These are phyloP conservation scores for Eimeria necatrix DNA, from an alignment of 169 alveolate genomes.

Conservation along the genomic window DNA sequence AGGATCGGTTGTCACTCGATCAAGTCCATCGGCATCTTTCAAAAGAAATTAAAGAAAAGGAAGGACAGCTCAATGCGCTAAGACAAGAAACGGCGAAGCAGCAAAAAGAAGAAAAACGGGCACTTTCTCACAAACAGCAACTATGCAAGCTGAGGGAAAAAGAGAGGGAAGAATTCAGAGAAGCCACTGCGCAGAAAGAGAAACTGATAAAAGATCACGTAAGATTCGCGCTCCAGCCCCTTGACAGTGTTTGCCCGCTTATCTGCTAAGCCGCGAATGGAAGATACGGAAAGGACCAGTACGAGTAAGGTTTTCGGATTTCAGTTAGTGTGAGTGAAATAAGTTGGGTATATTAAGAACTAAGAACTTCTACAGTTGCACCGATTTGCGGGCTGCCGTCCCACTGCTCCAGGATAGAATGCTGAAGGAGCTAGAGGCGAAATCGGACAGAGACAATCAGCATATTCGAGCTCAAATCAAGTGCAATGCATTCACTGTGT, in stretches of 20 bases:
- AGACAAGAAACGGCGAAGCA: background rate
- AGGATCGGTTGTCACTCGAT: slow-evolving; percentile 47
- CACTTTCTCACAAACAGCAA: slow-evolving; percentile 2
- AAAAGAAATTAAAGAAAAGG: background rate
- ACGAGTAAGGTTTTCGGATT: too few species aligned
- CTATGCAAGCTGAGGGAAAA: background rate
- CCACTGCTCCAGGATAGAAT: slow-evolving; percentile 21
- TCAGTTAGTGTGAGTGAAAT: too few species aligned
- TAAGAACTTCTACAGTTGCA: background rate
- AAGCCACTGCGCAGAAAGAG: background rate
- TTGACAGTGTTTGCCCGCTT: too few species aligned
- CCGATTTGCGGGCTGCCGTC: background rate
- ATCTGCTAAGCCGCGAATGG: too few species aligned
- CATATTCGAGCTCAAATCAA: slow-evolving; percentile 34
- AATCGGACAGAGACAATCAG: slow-evolving; percentile 43
- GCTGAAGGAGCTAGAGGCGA: slow-evolving; percentile 58
- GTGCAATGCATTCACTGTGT: slow-evolving; percentile 21
- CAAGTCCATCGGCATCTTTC: slow-evolving; percentile 30
- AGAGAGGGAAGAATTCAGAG: slow-evolving; percentile 64
- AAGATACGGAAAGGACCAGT: too few species aligned
- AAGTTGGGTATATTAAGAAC: too few species aligned
- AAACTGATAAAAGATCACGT: slow-evolving; percentile 55
- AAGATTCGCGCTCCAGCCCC: background rate
- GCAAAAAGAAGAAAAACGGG: slow-evolving; percentile 28
- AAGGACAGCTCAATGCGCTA: background rate